Conservation (phyloP, 768 basidiomycete species). For the Chlorophyllum brunneum region DNA sequence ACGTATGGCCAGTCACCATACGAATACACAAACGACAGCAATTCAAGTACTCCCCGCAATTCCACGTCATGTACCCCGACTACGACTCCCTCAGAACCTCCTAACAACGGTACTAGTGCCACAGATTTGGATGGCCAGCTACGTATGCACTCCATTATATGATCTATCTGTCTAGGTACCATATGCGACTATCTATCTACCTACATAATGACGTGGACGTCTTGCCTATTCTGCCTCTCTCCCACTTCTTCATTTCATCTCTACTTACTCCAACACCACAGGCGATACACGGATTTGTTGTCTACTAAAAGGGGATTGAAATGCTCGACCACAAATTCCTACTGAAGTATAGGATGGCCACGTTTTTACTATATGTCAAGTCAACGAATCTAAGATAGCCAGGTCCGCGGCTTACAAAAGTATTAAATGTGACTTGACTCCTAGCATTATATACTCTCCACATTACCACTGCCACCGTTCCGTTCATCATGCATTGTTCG, state of each 20-base stretch:
- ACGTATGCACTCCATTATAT: conserved; percentile 13
- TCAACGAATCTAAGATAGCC: no score
- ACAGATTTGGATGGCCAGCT: conserved; percentile 23
- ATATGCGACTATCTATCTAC: conserved; percentile 16
- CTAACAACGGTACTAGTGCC: conserved; percentile 17
- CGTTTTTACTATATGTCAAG: no score
- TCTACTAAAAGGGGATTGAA: no score
- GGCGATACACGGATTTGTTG: no score
- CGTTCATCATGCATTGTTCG: not conserved
- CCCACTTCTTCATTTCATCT: not conserved
- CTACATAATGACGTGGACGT: conserved; percentile 9
- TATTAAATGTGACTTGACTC: no score
- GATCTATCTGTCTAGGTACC: conserved; percentile 15
- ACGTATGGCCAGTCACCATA: conserved; percentile 37
- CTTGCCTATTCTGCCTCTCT: not conserved
- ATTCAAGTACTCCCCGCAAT: conserved; percentile 24
- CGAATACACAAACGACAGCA: conserved; percentile 13
- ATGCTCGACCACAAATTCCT: no score
- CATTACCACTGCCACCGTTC: not conserved
- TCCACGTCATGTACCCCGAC: conserved; percentile 24
- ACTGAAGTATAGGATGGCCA: no score
- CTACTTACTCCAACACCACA: no score
- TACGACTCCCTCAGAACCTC: conserved; percentile 23
- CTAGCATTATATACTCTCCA: not conserved
- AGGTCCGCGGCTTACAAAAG: no score